These are phyloP conservation scores for Eucalyptus rudis DNA, from an alignment of 345 rosid genomes.

Conservation along the genomic window DNA sequence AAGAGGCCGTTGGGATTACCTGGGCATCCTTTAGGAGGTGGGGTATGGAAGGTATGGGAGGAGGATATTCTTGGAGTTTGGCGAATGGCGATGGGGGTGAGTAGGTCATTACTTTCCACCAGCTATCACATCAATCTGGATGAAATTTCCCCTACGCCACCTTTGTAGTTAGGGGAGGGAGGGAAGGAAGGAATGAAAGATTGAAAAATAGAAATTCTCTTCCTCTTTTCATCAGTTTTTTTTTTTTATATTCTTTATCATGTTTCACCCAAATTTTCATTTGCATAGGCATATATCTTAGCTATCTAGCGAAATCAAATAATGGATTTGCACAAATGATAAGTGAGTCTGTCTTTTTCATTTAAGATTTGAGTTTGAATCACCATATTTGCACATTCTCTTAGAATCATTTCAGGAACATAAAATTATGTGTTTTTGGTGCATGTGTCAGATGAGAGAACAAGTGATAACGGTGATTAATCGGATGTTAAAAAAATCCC, in stretches of 20 bases:
- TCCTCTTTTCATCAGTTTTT: accelerated
- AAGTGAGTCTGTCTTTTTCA: background rate
- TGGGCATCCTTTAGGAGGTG: background rate
- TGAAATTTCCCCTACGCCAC: background rate
- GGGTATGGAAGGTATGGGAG: background rate
- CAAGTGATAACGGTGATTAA: background rate
- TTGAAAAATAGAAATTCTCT: background rate
- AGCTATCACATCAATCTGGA: background rate
- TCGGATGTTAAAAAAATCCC: accelerated
- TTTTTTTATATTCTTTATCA: background rate
- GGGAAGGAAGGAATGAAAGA: background rate
- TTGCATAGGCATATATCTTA: background rate
- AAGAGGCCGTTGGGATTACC: background rate
- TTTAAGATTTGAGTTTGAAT: background rate
- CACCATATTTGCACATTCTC: accelerated
- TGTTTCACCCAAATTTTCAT: background rate
- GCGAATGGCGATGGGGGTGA: background rate
- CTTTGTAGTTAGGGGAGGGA: background rate
- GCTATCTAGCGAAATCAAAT: background rate
- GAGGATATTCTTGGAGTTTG: background rate
- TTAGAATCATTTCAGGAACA: accelerated
- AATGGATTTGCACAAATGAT: background rate
- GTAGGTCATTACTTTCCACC: background rate
- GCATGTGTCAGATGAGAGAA: background rate
- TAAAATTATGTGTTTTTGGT: background rate